These are phyloP conservation scores for Rhodotorula glutinis DNA, from an alignment of 1,284 basidiomycete species.

Conservation along the genomic window DNA sequence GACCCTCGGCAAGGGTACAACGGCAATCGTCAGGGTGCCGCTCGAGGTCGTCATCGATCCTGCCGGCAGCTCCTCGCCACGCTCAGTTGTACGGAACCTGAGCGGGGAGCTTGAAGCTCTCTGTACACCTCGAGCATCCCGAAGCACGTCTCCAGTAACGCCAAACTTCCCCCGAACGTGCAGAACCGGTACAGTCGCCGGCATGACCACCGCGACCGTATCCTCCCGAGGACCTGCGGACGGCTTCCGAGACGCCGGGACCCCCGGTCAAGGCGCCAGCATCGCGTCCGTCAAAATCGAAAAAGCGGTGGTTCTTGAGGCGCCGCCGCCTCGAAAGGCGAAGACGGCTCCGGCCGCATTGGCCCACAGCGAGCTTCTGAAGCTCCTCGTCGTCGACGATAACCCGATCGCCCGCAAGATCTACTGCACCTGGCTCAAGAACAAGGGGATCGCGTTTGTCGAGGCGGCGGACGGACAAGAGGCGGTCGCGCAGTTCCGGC, in stretches of 20 bases:
- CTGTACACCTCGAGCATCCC: neutral
- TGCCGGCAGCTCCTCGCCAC: neutral
- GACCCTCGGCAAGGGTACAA: constrained; percentile 8
- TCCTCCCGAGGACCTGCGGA: too few relatives aligned
- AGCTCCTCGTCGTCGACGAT: constrained; percentile 12
- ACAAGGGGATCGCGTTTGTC: neutral
- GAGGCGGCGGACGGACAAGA: constrained; percentile 10
- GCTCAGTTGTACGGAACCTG: constrained; percentile 6
- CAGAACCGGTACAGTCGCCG: too few relatives aligned
- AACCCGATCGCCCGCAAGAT: constrained; percentile 10
- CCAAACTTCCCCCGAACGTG: neutral
- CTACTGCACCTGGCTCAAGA: neutral
- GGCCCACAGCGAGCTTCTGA: too few relatives aligned
- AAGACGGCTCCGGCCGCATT: too few relatives aligned
- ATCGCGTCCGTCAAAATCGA: too few relatives aligned
- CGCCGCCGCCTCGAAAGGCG: too few relatives aligned
- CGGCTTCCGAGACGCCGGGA: too few relatives aligned
- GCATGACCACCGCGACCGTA: too few relatives aligned
- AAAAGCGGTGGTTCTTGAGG: too few relatives aligned
- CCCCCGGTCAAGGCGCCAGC: too few relatives aligned
- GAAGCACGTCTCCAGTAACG: neutral
- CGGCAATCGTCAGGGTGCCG: constrained; percentile 10
- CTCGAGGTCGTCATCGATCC: constrained; percentile 9
- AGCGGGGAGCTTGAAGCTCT: constrained; percentile 10
- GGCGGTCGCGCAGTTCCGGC: constrained; percentile 6